Base-by-base conservation (phyloP, 805 yeast species). In the Yarrowia sp. region DNA sequence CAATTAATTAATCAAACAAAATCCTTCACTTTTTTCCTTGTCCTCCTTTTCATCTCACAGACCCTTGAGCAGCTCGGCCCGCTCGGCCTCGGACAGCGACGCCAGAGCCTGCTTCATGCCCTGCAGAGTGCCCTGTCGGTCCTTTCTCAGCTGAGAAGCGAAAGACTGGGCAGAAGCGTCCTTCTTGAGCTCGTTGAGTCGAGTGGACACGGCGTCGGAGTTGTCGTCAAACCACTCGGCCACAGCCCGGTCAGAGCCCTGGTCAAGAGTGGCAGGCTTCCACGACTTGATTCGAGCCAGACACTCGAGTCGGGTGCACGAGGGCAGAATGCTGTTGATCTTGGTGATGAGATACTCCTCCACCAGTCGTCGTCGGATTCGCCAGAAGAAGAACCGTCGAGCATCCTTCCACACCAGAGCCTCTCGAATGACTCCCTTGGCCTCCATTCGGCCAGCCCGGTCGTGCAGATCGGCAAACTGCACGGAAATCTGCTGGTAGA, bases 381-480 rank as follows among this genome's bases (percentile, higher is more conserved):
- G 89, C 99, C 99, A 95, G 95, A 91, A 95, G 88, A 95, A 95
- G 87, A 85, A 91, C 76, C 98, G 88, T 84, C 99, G 91, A 40
- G 98, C 86, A 64, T 92, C 84, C 56, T 80, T 79, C 97, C 97
- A 93, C 75, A 89, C 87, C 67, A 95, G 81, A 74, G 92, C 95
- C 77, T 90, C 89, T 74, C 89, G 85, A 75, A 95, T 92, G 70
- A 89, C 90, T 70, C 94, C 97, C 85, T 95, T 96, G 69, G 97
- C 96, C 81, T 90, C 80, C 98, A 95, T 95, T 81, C 99, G 94
- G 45, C 95, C 97, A 14, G 98, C 89, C 82, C 98, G 88, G 79
- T 95, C 99, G 77, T 95, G 99, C 77, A 95, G 85, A 79, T 95
- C 99, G 61, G 98, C 99, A 81, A 93, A 95, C 81, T 95, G 98